These are phyloP conservation scores for Colletotrichum aenigma DNA, from an alignment of 2,329 filamentous ascomycete genomes.

Conservation along the genomic window DNA sequence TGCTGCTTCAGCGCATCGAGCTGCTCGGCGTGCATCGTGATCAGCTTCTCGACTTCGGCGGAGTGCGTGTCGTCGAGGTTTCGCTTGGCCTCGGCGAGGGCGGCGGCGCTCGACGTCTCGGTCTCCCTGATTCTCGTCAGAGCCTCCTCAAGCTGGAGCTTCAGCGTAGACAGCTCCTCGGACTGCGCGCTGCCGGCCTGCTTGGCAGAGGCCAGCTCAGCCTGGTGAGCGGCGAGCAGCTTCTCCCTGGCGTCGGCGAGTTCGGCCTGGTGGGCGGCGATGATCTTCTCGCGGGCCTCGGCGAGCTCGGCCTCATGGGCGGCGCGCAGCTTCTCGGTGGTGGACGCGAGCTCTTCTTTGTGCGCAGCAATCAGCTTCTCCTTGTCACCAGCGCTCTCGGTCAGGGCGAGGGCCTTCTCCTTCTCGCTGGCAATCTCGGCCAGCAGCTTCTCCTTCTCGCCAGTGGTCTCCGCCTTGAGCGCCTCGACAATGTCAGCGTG, in stretches of 20 bases:
- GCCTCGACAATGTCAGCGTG: conserved; percentile 47
- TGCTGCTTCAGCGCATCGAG: conserved; percentile 45
- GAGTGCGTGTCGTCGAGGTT: conserved; percentile 51
- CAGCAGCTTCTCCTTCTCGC: conserved; percentile 40
- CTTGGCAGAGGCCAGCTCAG: conserved; percentile 33
- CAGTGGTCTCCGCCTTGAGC: conserved; percentile 44
- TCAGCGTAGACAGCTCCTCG: conserved; percentile 38
- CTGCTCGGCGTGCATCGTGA: conserved; percentile 44
- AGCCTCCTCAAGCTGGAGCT: conserved; percentile 34
- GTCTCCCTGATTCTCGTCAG: conserved; percentile 35
- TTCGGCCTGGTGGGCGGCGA: conserved; percentile 50
- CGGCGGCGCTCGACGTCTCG: conserved; percentile 45
- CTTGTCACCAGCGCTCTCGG: conserved; percentile 42
- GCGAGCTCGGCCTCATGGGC: conserved; percentile 34
- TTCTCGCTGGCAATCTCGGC: conserved; percentile 40
- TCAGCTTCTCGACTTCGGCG: conserved; percentile 51
- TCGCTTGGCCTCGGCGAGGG: conserved; percentile 48
- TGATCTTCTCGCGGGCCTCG: conserved; percentile 34
- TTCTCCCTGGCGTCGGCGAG: conserved; percentile 42
- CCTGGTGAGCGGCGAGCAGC: conserved; percentile 33
- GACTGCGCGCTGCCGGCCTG: conserved; percentile 37
- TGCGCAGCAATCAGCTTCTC: conserved; percentile 37
- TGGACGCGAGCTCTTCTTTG: conserved; percentile 31
- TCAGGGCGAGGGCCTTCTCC: conserved; percentile 44
- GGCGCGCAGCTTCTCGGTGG: conserved; percentile 33